Percentiles rank a stretch among this genome's conserved stretches.
Conservation (phyloP, 768 basidiomycete species). For the Rhodotorula babjevae region DNA sequence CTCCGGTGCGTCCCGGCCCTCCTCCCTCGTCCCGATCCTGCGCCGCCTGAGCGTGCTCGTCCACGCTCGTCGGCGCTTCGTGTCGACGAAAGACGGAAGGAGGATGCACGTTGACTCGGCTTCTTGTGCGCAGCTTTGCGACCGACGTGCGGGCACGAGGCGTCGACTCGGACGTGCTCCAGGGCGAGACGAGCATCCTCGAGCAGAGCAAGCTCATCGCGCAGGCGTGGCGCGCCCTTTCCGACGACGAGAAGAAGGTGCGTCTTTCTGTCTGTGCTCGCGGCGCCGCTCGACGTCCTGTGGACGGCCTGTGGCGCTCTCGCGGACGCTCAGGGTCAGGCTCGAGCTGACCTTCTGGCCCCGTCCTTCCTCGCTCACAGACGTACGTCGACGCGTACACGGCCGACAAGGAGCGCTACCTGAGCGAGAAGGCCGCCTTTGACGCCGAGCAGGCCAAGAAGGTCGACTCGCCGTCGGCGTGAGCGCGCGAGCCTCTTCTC, state of each 20-base stretch:
- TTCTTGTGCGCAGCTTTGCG: conserved; percentile 7
- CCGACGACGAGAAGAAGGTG: conserved; percentile 29
- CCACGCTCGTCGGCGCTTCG: too few relatives aligned
- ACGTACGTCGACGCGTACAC: conserved; percentile 20
- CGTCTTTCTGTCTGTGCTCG: neutral
- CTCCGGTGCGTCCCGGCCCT: conserved; percentile 13
- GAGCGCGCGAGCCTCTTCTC: neutral
- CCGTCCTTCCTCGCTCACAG: neutral
- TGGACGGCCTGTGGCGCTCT: too few relatives aligned
- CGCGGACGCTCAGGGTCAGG: too few relatives aligned
- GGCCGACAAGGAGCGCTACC: conserved; percentile 7
- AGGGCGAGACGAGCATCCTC: conserved; percentile 17
- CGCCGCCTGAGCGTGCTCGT: too few relatives aligned
- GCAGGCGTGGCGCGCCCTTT: conserved; percentile 12
- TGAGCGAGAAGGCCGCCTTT: conserved; percentile 13
- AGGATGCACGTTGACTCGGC: neutral
- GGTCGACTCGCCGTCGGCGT: neutral
- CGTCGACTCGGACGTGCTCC: conserved; percentile 1
- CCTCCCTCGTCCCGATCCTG: neutral
- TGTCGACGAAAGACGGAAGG: too few relatives aligned
- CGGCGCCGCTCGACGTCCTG: too few relatives aligned
- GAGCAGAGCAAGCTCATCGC: conserved; percentile 25
- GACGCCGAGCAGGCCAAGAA: conserved; percentile 7
- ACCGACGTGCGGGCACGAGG: conserved; percentile 5
- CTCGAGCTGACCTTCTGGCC: too few relatives aligned